Conservation (phyloP, 306 rosid genomes). For the Echinosophora koreensis region DNA sequence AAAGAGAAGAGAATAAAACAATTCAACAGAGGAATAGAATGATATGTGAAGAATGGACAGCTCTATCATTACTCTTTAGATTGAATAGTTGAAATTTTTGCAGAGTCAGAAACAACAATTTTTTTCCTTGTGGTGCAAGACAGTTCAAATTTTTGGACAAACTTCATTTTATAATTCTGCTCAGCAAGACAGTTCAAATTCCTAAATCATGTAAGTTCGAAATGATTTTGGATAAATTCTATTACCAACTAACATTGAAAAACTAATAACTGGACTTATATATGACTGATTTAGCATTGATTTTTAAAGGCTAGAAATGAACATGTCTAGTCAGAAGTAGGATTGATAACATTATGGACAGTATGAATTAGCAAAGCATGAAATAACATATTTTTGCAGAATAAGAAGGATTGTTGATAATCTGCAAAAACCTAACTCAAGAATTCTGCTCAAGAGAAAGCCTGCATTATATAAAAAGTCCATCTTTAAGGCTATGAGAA, state of each 20-base stretch:
- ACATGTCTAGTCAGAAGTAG: background rate
- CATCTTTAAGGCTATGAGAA: slow-evolving; percentile 1
- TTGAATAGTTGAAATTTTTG: background rate
- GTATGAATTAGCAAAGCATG: background rate
- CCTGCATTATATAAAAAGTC: background rate
- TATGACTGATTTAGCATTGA: slow-evolving; percentile 9
- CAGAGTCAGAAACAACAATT: slow-evolving; percentile 1
- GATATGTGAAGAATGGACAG: slow-evolving; percentile 6
- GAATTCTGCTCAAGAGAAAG: slow-evolving; percentile 20
- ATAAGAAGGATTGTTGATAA: slow-evolving; percentile 7
- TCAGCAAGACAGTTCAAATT: slow-evolving; percentile 24
- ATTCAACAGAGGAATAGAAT: slow-evolving; percentile 2
- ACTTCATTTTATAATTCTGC: slow-evolving; percentile 14
- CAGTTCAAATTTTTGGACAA: background rate
- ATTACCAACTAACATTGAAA: slow-evolving; percentile 24
- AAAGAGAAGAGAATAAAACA: slow-evolving; percentile 38
- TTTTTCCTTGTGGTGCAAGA: slow-evolving; percentile 14
- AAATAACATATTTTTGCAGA: slow-evolving; percentile 14
- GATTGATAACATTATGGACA: background rate
- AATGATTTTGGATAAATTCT: background rate
- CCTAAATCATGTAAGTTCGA: slow-evolving; percentile 2
- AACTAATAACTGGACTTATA: slow-evolving; percentile 15
- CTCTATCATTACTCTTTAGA: background rate
- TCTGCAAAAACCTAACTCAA: slow-evolving; percentile 1
- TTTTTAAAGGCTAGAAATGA: background rate